Conservation (phyloP, 2,329 filamentous ascomycete species). For the Diaporthe ilicicola region DNA sequence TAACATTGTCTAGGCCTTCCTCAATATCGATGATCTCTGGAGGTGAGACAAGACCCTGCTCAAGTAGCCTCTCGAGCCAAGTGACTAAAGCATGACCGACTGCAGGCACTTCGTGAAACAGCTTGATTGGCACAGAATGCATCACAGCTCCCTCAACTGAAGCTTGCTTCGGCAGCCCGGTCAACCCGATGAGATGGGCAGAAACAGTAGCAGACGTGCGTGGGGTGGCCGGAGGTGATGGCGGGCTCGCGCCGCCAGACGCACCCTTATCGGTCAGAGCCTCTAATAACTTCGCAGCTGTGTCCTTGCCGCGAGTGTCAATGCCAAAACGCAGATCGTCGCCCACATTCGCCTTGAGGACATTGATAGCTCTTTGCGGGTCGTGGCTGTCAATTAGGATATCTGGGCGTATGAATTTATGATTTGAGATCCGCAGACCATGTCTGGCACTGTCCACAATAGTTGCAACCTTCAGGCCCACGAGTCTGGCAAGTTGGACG, state of each 20-base stretch:
- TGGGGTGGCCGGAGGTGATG: slow-evolving; percentile 51
- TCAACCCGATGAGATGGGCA: slow-evolving; percentile 72
- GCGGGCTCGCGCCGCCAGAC: slow-evolving; percentile 37
- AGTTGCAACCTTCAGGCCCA: slow-evolving; percentile 70
- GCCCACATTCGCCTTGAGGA: slow-evolving; percentile 67
- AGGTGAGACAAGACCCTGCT: slow-evolving; percentile 59
- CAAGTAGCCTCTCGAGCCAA: slow-evolving; percentile 75
- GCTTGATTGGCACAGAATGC: slow-evolving; percentile 77
- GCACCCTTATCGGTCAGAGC: slow-evolving; percentile 50
- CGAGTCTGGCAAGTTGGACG: slow-evolving; percentile 73
- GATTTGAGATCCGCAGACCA: slow-evolving; percentile 63
- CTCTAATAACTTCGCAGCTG: slow-evolving; percentile 65
- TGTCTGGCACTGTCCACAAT: slow-evolving; percentile 75
- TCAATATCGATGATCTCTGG: slow-evolving; percentile 73
- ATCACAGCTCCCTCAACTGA: slow-evolving; percentile 56
- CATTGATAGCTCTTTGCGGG: slow-evolving; percentile 68
- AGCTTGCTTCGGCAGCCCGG: slow-evolving; percentile 69
- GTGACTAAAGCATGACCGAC: slow-evolving; percentile 69
- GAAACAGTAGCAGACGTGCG: slow-evolving; percentile 39
- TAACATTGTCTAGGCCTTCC: slow-evolving; percentile 72
- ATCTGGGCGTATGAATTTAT: slow-evolving; percentile 58
- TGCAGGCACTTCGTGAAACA: slow-evolving; percentile 74
- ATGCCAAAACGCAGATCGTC: slow-evolving; percentile 71
- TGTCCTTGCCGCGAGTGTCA: slow-evolving; percentile 73
- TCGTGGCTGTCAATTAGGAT: slow-evolving; percentile 75